phyloP scores from a whole-genome alignment of 345 rosid species.

The Boechera retrofracta region DNA sequence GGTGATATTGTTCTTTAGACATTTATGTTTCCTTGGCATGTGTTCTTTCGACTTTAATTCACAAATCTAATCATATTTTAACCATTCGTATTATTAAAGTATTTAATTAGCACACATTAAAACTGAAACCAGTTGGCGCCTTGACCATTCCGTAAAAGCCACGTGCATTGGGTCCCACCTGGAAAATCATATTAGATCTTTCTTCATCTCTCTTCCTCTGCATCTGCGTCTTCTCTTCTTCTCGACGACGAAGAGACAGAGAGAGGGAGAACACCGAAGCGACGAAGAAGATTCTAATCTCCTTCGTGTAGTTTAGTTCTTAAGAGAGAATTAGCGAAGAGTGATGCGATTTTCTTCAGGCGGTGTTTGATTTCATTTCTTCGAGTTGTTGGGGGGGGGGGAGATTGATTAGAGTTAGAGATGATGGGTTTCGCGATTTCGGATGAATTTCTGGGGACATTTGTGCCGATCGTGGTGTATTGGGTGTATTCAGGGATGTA shows the following conservation, averaged over 20 bases:
- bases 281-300: slow-evolving; percentile 31
- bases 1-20: slow-evolving; percentile 23
- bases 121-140: slow-evolving; percentile 28
- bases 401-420: slow-evolving; percentile 17
- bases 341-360: slow-evolving; percentile 26
- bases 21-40: slow-evolving; percentile 10
- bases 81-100: not conserved
- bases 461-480: slow-evolving; percentile 75
- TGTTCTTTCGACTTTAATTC: slow-evolving; percentile 13
- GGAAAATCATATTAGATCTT: slow-evolving; percentile 23
- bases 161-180: slow-evolving; percentile 40
- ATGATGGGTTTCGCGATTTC: slow-evolving; percentile 60
- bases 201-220: not conserved
- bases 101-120: slow-evolving; percentile 26
- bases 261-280: slow-evolving; percentile 20
- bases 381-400: not conserved
- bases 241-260: slow-evolving; percentile 1
- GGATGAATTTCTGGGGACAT: slow-evolving; percentile 79
- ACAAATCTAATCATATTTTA: not conserved
- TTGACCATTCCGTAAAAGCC: slow-evolving; percentile 18
- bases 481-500: slow-evolving; percentile 89
- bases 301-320: slow-evolving; percentile 22
- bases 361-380: slow-evolving; percentile 33
- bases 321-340: slow-evolving; percentile 18
- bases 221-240: slow-evolving; percentile 23